Conservation (phyloP, 2,329 filamentous ascomycete genomes). For the Neofusicoccum ribis region DNA sequence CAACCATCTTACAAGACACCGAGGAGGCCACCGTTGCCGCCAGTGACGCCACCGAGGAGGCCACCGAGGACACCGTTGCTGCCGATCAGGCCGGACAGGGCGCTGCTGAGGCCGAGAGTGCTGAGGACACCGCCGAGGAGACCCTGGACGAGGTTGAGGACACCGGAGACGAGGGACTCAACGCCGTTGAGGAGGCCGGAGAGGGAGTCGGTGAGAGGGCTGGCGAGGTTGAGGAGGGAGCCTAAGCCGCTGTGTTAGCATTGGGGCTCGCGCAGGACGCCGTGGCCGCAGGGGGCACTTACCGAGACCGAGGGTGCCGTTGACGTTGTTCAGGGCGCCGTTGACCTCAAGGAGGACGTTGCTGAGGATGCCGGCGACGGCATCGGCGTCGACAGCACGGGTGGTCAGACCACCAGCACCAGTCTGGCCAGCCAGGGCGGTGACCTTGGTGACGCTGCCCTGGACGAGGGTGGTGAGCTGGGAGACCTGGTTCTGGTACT, state of each 20-base stretch:
- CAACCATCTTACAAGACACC: neutral
- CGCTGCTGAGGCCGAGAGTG: constrained; percentile 7
- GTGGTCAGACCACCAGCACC: neutral
- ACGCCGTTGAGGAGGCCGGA: constrained; percentile 7
- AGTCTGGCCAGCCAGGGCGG: neutral
- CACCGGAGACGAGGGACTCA: constrained; percentile 1
- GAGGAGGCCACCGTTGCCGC: neutral
- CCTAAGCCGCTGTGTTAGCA: neutral
- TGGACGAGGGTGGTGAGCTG: constrained; percentile 2
- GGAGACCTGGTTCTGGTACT: neutral
- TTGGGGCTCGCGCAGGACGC: no score
- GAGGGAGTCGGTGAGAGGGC: constrained; percentile 10
- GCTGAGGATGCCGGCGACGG: constrained; percentile 7
- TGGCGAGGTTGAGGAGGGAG: constrained; percentile 6
- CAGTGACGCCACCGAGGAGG: neutral
- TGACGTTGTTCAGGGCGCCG: constrained; percentile 12
- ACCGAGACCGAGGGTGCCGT: constrained; percentile 14
- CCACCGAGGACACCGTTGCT: neutral
- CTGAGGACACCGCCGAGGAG: constrained; percentile 12
- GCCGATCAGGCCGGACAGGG: neutral
- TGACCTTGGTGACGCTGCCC: neutral
- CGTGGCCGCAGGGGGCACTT: neutral
- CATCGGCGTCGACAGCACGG: neutral
- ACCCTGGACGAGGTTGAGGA: constrained; percentile 6
- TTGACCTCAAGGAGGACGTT: constrained; percentile 16